Base-by-base conservation (phyloP, 2,329 filamentous ascomycete genomes). In the Endothia cerciana region DNA sequence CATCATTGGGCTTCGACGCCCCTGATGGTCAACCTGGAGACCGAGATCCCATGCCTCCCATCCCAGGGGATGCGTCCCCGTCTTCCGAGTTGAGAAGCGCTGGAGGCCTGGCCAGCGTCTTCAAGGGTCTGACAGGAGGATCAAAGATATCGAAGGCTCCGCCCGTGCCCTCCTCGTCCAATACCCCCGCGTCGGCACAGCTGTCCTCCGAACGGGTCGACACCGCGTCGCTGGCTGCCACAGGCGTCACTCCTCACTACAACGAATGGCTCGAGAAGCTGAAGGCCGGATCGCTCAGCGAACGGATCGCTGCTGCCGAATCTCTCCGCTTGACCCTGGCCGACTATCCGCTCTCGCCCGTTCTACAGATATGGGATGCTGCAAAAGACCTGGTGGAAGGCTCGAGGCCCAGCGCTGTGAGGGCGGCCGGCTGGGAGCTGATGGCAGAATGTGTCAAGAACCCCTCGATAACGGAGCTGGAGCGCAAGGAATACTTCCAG, bases 381-480 rank as follows among this genome's bases (percentile, higher is more conserved):
- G 87, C 83, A 56, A 89, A 88, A 73, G 88, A 91, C 71, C 78
- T 91, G 66, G 87, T 91, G 66, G 82, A 89, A 36, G 77, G 83
- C 7, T 75, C 78, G 28, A 88, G 89, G 63, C 76, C 86, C n/a
- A 74, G 74, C 4, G 75, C 81, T 36, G 82, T 83, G 69, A 83
- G 89, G 33, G 77, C 78, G 59, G 84, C 85, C n/a, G 89, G 87
- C 22, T 91, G 88, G 83, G 85, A 87, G 70, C 82, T 91, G 13
- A 77, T 91, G 53, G 85, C 83, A 33, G 87, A 89, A 72, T 91
- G 88, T 71, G 87, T 87, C 65, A 86, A 87, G 71, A 85, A 90
- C 72, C 76, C 81, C 5, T 82, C 84, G 6, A 86, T 87, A 6
- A 89, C 87, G n/a, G 87, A 89, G 69, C 81, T 90, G 38, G 89